Evolutionary conservation across 2,329 filamentous ascomycete species (phyloP), one percentile per base, ranked within the genome.

Genomic region (Epicoccum nigrum): DNA sequence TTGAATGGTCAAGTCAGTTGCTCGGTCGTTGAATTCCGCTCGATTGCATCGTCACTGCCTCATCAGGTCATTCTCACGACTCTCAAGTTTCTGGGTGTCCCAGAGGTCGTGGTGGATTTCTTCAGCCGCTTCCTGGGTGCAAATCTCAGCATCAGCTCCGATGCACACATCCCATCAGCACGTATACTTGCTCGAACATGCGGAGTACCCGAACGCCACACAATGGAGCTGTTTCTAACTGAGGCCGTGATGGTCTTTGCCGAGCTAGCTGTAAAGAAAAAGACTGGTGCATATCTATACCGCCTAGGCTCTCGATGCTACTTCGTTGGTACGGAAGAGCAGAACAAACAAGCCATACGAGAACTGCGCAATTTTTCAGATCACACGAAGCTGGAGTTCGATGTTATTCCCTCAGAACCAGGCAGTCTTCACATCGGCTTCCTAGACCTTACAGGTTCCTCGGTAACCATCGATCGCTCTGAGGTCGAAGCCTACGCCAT

Each of bases 51-150:
- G 0, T 80, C 79, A 4, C 70, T 87, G 12, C 77, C 84, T 2
- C 86, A 89, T 59, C 68, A 79, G 21, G 85, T 84, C 0, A 79
- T 88, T 15, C 69, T 83, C n/a, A 68, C 76, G 0, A 47, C 86
- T 0, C 67, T 89, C 53, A 72, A 78, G 21, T 86, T 83, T 60
- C 78, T 89, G 35, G 83, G 84, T 0, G 75, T 88, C 4, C 79
- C 82, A 0, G 66, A 80, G 2, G 68, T 62, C 0, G 86, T 85
- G 81, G 62, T 86, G 1, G 65, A 67, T 6, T 85, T 89, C 64
- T 89, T 88, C 67, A 70, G 67, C 11, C 77, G 74, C 2, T 87
- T 85, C 42, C 60, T 71, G 2, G 25, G 50, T 4, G 59, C 59
- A 0, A 65, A 58, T 1, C 37, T 70, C 45, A 65, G 67, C 40